Evolutionary conservation across 257 asterid genomes (phyloP), one percentile per base, ranked within the genome.

Genomic region (Handroanthus guayacan): DNA sequence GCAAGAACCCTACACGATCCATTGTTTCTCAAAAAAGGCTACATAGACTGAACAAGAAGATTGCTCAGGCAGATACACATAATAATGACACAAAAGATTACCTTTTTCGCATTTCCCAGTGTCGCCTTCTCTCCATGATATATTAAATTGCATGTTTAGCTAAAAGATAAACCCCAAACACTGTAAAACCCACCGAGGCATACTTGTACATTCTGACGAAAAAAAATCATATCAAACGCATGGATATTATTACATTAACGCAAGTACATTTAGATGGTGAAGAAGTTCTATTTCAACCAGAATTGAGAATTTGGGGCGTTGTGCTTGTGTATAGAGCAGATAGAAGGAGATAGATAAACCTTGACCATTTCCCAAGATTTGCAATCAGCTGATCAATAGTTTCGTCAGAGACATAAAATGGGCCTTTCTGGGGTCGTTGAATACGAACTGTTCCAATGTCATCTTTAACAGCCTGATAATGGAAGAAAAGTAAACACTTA

Each of bases 361-460:
- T 95, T 74, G 99, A 93, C 99, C 98, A 95, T 81, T 84, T 95
- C 82, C 99, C 99, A 75, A 92, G 96, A 87, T 91, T 95, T 57
- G 92, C 92, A 78, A 93, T 91, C 84, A 95, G 92, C 88, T 95
- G 97, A 78, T 95, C 97, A 82, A 93, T 85, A 78, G 95, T 83
- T 84, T 91, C 91, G 81, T 86, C 95, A 64, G 98, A 83, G 69
- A 93, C 97, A 79, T 91, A 93, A 87, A 93, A 95, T 12, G 99
- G 99, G 78, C 99, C 98, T 81, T 95, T 93, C 56, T 85, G 90
- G 36, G 98, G 97, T 68, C 90, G 88, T 89, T 93, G 99, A 74
- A 95, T 87, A 67, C 98, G 90, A 78, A 95, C 38, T 37, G 97
- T 82, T 52, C 98, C 99, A 71, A 87, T 80, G 79, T 93, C 99